Conservation (phyloP, 768 basidiomycete species). For the Guyanaporus albipodus region DNA sequence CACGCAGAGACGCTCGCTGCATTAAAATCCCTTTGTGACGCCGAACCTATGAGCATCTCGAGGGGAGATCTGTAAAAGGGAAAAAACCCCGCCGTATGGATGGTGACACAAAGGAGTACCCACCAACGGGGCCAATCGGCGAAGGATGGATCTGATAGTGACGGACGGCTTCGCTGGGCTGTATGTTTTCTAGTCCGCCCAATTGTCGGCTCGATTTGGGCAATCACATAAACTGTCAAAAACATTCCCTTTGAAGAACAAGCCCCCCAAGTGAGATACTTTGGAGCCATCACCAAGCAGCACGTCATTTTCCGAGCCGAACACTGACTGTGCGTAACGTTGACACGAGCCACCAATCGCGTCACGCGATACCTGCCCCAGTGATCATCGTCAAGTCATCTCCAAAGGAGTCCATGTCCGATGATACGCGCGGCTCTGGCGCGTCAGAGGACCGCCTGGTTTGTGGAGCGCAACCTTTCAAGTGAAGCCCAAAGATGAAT, state of each 20-base stretch:
- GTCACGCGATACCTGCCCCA: no score
- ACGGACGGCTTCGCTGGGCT: constrained; percentile 16
- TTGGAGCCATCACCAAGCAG: constrained; percentile 1
- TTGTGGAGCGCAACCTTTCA: no score
- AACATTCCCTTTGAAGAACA: constrained; percentile 6
- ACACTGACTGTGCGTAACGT: background rate
- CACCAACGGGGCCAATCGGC: constrained; percentile 4
- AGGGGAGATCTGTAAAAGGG: constrained; percentile 18
- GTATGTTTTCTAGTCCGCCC: constrained; percentile 22
- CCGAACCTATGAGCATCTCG: background rate
- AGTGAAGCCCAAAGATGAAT: no score
- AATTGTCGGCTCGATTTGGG: constrained; percentile 22
- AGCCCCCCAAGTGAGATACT: constrained; percentile 3
- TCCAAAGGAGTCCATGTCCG: no score
- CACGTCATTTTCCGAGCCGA: constrained; percentile 6
- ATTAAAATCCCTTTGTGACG: constrained; percentile 19
- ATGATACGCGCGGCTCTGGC: no score
- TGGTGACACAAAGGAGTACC: constrained; percentile 21
- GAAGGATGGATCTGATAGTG: constrained; percentile 4
- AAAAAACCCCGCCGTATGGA: constrained; percentile 11
- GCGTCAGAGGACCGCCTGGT: no score
- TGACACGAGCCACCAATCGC: no score
- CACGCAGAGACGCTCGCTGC: background rate
- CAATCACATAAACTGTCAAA: constrained; percentile 7
- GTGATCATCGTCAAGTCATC: no score